Conservation (phyloP, 306 rosid genomes). For the Rosa chinensis region DNA sequence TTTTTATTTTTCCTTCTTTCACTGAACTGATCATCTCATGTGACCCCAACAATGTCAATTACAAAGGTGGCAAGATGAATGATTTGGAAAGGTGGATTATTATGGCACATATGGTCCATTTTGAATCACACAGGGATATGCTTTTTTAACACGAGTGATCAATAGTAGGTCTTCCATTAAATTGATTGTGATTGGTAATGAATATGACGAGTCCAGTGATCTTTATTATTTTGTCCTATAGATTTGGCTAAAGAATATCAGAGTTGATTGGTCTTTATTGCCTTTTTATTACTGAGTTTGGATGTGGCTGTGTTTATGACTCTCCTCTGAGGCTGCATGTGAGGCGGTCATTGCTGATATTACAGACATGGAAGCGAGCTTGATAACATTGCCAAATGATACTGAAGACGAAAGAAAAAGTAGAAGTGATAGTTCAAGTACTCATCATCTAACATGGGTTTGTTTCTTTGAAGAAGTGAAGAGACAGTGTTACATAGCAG, state of each 20-base stretch:
- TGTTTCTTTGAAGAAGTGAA: constrained; percentile 34
- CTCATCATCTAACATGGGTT: not conserved
- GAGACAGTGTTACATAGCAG: constrained; percentile 37
- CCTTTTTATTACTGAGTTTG: too few species aligned
- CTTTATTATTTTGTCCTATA: too few species aligned
- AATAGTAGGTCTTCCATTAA: too few species aligned
- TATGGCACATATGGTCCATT: not conserved
- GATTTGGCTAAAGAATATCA: too few species aligned
- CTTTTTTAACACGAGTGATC: not conserved
- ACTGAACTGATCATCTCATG: too few species aligned
- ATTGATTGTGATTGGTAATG: not conserved
- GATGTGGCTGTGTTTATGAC: too few species aligned
- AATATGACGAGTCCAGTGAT: too few species aligned
- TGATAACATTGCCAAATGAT: not conserved
- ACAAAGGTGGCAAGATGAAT: not conserved
- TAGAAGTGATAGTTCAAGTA: not conserved
- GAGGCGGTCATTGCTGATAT: not conserved
- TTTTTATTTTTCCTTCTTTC: too few species aligned
- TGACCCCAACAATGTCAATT: not conserved
- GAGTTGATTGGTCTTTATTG: too few species aligned
- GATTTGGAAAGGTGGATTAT: not conserved
- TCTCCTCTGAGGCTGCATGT: not conserved
- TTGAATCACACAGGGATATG: not conserved
- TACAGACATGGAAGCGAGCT: not conserved
- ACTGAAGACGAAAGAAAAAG: not conserved